Evolutionary conservation across 352 stramenopile genomes (phyloP), one percentile per base, ranked within the genome.

Genomic region (Pythium myriotylum): DNA sequence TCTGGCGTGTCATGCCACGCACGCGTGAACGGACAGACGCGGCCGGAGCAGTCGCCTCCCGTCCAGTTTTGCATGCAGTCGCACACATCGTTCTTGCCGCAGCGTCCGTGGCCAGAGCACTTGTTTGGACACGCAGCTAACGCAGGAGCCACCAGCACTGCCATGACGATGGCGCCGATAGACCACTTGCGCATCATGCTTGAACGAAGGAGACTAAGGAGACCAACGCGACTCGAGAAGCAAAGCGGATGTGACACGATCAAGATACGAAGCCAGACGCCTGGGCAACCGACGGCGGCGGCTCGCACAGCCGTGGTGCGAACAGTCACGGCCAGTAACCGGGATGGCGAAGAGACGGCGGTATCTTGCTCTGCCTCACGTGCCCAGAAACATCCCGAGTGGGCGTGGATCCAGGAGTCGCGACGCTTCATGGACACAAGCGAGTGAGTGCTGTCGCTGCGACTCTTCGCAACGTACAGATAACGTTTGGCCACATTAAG

Each of bases 31-130:
- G 74, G 70, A 24, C 77, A 86, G 26, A 71, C 59, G 37, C 77
- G 77, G 20, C 57, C 60, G 3, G 63, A 71, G 56, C 77, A 86
- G 62, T 86, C 77, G 17, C 72, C 72, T 17, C 71, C 65, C 46
- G 67, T 62, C 77, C 79, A 97, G 64, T 94, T 95, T 39, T 80
- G 76, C 71, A 94, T 89, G 74, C 90, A 97, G 19, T 69, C 67
- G 55, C 84, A 95, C 59, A 88, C 76, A 54, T 94, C 79, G 74
- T 81, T 89, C 55, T 72, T 62, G 57, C 76, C 81, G 61, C 89
- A 97, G 51, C 74, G 67, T 24, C 91, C 89, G 58, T 96, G 89
- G 24, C 86, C 88, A n/a, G 75, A 92, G 73, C 89, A 97, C 70
- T 89, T 90, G 80, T 97, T 97, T 19, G 77, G 73, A 40, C 77